Base-by-base conservation (phyloP, 495 filamentous ascomycete genomes). In the Penicillium malachiteum region DNA sequence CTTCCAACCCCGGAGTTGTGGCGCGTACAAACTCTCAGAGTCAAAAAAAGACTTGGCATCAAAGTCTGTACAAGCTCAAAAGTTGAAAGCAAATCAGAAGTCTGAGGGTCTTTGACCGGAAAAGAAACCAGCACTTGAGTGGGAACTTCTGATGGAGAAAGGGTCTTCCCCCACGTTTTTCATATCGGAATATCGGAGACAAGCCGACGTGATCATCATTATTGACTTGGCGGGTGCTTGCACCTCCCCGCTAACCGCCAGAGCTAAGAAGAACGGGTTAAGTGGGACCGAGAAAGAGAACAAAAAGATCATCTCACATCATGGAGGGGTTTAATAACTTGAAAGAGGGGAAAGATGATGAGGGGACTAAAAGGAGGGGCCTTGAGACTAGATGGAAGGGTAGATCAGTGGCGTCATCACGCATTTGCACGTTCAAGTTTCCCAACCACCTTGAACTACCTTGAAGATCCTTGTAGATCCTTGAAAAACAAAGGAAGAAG, bases 81-180 rank as follows among this genome's bases (percentile, higher is more conserved):
- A 9, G 5, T 30, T 14, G 11, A 30, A 16, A 39, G 8, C 48
- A 32, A 50, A 51, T 46, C 41, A 45, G 3, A 6, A 17, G 37
- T 17, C 37, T 12, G 21, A 26, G 21, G 21, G 43, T 13, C n/a
- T 21, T 37, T 9, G 7, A 16, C 34, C 38, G 54, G 40, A 47
- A 47, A 41, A 26, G 21, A 26, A 26, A 26, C 21, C 21, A 26
- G n/a, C n/a, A n/a, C n/a, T n/a, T n/a, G n/a, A n/a, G 21, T 26
- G 21, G 21, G 21, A 26, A 1, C 21, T 26, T 26, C 21, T 26
- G 2, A 26, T 26, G 21, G 21, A 26, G 21, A 26, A 11, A 5
- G 5, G 31, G 14, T 49, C 21, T 51, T 40, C 42, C 47, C 51
- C 56, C 56, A 45, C 56, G 56, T 50, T 54, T 50, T n/a, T n/a